These are phyloP conservation scores for Picea sitchensis DNA, from an alignment of 75 land plant species.

Conservation along the genomic window DNA sequence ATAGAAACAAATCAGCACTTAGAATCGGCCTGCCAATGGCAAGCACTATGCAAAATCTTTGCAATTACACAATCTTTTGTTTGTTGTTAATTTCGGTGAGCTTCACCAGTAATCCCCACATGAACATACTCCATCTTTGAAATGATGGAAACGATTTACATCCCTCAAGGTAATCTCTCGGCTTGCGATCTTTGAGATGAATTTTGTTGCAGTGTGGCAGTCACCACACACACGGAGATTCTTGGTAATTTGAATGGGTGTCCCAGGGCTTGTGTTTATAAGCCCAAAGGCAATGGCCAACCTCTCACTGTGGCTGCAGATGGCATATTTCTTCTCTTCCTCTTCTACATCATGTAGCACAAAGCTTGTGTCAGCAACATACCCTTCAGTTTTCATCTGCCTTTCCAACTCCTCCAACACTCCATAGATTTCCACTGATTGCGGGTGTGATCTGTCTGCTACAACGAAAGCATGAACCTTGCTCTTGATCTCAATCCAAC, in stretches of 20 bases:
- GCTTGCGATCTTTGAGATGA: slow-evolving; percentile 13
- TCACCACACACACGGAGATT: slow-evolving; percentile 13
- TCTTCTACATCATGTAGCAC: slow-evolving; percentile 9
- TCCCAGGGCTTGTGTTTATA: slow-evolving; percentile 25
- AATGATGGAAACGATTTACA: slow-evolving; percentile 22
- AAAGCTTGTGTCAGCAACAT: background rate
- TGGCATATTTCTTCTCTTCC: slow-evolving; percentile 2
- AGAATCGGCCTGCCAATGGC: no score
- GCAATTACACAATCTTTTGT: no score
- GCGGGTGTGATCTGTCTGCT: background rate
- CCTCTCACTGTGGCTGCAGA: slow-evolving; percentile 22
- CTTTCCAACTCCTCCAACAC: background rate
- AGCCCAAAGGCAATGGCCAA: slow-evolving; percentile 31
- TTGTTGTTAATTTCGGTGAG: background rate
- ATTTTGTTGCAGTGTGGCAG: slow-evolving; percentile 18
- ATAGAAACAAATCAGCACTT: no score
- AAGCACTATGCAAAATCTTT: no score
- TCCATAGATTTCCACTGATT: background rate
- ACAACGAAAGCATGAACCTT: background rate
- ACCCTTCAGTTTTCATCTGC: background rate
- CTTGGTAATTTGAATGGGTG: slow-evolving; percentile 16
- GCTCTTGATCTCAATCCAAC: background rate
- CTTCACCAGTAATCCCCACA: slow-evolving; percentile 12
- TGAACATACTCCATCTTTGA: slow-evolving; percentile 16
- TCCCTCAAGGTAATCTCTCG: slow-evolving; percentile 21